Evolutionary conservation across 176 grass and related monocot species (phyloP).

Genomic region (Avena sativa): DNA sequence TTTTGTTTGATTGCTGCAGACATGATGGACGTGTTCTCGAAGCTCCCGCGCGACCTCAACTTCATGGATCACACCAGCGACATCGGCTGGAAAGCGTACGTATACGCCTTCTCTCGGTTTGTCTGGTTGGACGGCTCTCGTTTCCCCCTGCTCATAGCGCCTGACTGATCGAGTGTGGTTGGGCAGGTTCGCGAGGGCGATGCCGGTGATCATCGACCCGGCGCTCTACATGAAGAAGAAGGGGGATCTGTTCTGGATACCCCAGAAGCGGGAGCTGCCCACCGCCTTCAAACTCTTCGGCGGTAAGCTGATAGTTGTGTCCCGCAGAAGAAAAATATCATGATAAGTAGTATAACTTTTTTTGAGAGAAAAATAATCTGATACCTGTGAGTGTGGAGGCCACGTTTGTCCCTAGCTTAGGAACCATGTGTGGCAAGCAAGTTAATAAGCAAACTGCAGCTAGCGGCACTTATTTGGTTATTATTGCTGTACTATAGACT

Average conservation of each 20-base stretch:
- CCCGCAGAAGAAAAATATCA: no score
- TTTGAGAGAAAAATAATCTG: not conserved
- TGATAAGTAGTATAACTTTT: no score
- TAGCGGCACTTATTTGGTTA: not conserved
- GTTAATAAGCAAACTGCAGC: not conserved
- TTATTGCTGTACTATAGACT: not conserved
- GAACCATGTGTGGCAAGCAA: not conserved
- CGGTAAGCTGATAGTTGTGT: no score
- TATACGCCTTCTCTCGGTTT: not conserved
- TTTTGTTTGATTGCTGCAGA: conserved; percentile 43
- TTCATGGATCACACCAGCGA: conserved; percentile 90
- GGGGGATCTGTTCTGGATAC: conserved; percentile 74
- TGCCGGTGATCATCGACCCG: conserved; percentile 85
- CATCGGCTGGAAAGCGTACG: conserved; percentile 88
- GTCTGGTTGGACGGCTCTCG: not conserved
- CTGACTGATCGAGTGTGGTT: not conserved
- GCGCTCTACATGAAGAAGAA: conserved; percentile 76
- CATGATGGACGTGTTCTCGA: conserved; percentile 78
- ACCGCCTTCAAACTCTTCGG: conserved; percentile 87
- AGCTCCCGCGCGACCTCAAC: conserved; percentile 88
- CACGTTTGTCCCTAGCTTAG: not conserved
- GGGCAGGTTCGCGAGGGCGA: conserved; percentile 73
- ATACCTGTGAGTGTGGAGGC: not conserved
- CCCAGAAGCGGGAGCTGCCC: conserved; percentile 70
- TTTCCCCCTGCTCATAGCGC: not conserved